Evolutionary conservation across 2,329 filamentous ascomycete species (phyloP), one percentile per base, ranked within the genome.

Genomic region (Fusarium secorum): DNA sequence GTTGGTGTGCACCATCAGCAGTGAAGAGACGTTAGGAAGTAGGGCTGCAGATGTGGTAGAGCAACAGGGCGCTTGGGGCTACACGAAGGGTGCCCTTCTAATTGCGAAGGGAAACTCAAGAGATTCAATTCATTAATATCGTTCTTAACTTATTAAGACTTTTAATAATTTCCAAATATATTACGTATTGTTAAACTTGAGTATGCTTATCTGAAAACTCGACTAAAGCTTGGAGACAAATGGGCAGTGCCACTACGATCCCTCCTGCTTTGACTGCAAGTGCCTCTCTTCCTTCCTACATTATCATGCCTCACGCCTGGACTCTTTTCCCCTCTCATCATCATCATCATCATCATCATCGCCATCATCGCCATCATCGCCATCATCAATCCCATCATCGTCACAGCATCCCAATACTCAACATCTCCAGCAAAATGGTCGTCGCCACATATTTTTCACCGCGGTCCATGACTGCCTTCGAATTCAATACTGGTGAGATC

Each of bases 1-100:
- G 7, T 17, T 28, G 0, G n/a, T 20, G 7, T 24, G 3, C 18
- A 11, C 5, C 18, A 4, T 6, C 14, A 4, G 0, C 3, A n/a
- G 26, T n/a, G 18, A 28, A 15, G 44, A 18, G 22, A 13, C 10
- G 6, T 24, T 13, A 10, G 0, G 22, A 17, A 9, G 26, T 14
- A 11, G 22, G 26, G 24, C 11, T 44, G 17, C 7, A 26, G 22
- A 17, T 17, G 1, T 17, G 14, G n/a, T 26, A 14, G 22, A 18
- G 22, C 9, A 26, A 17, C 41, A 24, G 17, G 7, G 7, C 22
- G 8, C 22, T 13, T 44, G 3, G 2, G 15, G 7, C 2, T 24
- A 13, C 7, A 24, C 3, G 6, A 42, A 24, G 15, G 39, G 11
- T 8, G 39, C 39, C 22, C 22, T 38, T 42, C 7, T 24, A 3